These are phyloP conservation scores for Stevia rebaudiana DNA, from an alignment of 140 eudicot species.

Conservation along the genomic window DNA sequence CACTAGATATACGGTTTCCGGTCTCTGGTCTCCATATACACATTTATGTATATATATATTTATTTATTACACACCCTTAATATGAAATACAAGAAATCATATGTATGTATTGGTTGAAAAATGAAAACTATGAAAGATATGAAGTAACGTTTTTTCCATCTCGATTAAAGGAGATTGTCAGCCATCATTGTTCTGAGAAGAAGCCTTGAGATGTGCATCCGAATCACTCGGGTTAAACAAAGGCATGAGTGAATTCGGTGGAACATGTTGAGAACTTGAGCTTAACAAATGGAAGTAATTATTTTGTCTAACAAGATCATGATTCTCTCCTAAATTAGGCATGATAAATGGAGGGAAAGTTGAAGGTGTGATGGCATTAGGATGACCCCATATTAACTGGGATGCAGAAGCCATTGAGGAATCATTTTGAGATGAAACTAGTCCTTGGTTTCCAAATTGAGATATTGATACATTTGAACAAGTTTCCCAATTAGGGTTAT, in stretches of 20 bases:
- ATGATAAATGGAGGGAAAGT: conserved; percentile 32
- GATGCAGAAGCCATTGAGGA: conserved; percentile 41
- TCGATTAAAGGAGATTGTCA: background rate
- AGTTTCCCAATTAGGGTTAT: conserved; percentile 66
- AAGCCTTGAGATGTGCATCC: conserved; percentile 32
- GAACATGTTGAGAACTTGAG: conserved; percentile 38
- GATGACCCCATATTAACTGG: conserved; percentile 44
- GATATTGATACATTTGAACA: conserved; percentile 52
- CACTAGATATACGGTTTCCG: background rate
- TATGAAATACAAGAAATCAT: conserved; percentile 24
- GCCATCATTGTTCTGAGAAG: conserved; percentile 26
- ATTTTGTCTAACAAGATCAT: conserved; percentile 36
- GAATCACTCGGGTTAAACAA: conserved; percentile 40
- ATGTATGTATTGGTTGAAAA: conserved; percentile 21
- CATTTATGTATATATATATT: background rate
- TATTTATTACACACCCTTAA: conserved; percentile 22
- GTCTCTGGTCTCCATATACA: conserved; percentile 10
- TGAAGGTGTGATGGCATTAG: conserved; percentile 38
- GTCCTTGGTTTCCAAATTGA: conserved; percentile 55
- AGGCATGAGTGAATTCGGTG: conserved; percentile 42
- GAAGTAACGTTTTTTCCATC: conserved; percentile 4
- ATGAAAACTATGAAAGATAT: conserved; percentile 19
- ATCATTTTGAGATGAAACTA: conserved; percentile 38
- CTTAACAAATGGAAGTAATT: conserved; percentile 39
- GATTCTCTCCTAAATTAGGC: conserved; percentile 37